A percentile compares a stretch with the other conserved stretches of the same genome.
These are phyloP conservation scores for Noccaea bulbosa DNA, from an alignment of 345 rosid genomes.

Conservation along the genomic window DNA sequence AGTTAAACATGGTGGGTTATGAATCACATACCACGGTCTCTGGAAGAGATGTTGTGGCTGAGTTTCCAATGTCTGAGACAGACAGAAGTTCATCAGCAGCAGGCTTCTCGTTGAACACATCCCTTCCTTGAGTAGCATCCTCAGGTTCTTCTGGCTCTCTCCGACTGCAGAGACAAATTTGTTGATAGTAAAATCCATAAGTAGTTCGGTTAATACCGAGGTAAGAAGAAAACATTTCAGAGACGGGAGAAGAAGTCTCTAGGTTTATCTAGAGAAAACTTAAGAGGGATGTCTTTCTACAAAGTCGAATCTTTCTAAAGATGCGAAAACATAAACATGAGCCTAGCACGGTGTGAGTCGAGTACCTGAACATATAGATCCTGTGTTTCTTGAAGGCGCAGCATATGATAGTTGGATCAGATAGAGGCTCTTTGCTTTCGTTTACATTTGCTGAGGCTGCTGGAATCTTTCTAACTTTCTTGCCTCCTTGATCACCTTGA, in stretches of 20 bases:
- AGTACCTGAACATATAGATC: slow-evolving; percentile 88
- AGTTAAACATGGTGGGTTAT: not conserved
- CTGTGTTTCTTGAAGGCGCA: slow-evolving; percentile 97
- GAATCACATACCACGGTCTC: slow-evolving; percentile 78
- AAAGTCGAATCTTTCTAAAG: not conserved
- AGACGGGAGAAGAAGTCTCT: slow-evolving; percentile 3
- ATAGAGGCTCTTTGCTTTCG: slow-evolving; percentile 92
- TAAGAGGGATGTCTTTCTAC: slow-evolving; percentile 9
- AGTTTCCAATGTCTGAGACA: slow-evolving; percentile 88
- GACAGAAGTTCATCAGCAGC: slow-evolving; percentile 97
- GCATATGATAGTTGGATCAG: slow-evolving; percentile 84
- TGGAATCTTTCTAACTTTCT: slow-evolving; percentile 86
- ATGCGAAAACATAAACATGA: slow-evolving; percentile 17
- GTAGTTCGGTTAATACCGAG: not conserved
- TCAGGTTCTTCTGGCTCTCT: slow-evolving; percentile 99
- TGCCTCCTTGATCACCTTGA: slow-evolving; percentile 93
- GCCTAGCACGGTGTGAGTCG: not conserved
- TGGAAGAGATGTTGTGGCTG: slow-evolving; percentile 90
- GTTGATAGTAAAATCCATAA: not conserved
- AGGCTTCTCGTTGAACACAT: slow-evolving; percentile 95
- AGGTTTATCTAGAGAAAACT: slow-evolving; percentile 3
- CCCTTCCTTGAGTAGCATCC: slow-evolving; percentile 94
- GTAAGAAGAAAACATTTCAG: slow-evolving; percentile 3
- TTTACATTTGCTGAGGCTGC: slow-evolving; percentile 86
- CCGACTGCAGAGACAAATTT: slow-evolving; percentile 52